Evolutionary conservation across 495 filamentous ascomycete species (phyloP), one percentile per base, ranked within the genome.

Genomic region (Penicillium soppii): DNA sequence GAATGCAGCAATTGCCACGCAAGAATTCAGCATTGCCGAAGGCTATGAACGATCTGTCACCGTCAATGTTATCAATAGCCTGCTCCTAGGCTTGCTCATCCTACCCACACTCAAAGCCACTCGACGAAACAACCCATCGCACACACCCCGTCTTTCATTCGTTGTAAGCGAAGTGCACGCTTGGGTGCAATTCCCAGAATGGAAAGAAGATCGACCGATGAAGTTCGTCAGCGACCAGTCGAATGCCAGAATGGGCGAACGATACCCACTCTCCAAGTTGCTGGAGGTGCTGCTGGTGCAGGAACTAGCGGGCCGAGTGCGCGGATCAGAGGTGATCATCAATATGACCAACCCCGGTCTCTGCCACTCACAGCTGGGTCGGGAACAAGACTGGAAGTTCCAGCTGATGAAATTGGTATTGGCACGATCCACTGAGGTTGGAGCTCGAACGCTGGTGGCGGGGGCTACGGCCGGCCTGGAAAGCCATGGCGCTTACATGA

Each of bases 221-320:
- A 51, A 56, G 12, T 43, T 58, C 2, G 26, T 78, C 12, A 68
- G 72, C 4, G 63, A 76, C 43, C 45, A 60, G 27, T 37, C 43
- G 6, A 57, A 47, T 0, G 61, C 64, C 15, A 53, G 58, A 13
- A 72, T 69, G 61, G 0, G 2, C 5, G 56, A 60, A 13, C 64
- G 76, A 2, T 81, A 86, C 50, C 58, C 56, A n/a, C 30, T 73
- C 2, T 75, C 75, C 8, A 85, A 85, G 57, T 63, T 86, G 0
- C 54, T 86, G 5, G 70, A 73, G 38, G 55, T 82, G 2, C 54
- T 84, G 9, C 51, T 71, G 1, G 62, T 77, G 8, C 72, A 74
- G 15, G 71, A 78, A 43, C 60, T 86, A 0, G 76, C 75, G 3
- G 51, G 50, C 5, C 59, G 57, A 5, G 35, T 63, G 6, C 53